A percentile compares a stretch with the other conserved stretches of the same genome.
These are phyloP conservation scores for Alternaria sp. DNA, from an alignment of 2,329 filamentous ascomycete genomes.

Conservation along the genomic window DNA sequence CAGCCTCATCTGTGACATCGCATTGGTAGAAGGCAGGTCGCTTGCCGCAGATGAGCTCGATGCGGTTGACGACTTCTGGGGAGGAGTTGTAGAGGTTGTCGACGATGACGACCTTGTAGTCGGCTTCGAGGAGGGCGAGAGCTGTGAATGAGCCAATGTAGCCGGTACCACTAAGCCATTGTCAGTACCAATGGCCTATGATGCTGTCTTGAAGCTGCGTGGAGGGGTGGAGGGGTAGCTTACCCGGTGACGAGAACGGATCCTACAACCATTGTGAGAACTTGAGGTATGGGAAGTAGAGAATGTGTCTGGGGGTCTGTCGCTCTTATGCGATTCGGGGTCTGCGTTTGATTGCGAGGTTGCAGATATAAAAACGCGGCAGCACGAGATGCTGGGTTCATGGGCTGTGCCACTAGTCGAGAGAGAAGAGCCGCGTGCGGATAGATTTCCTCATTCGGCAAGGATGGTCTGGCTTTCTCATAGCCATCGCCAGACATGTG, in stretches of 20 bases:
- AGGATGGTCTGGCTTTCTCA: background rate
- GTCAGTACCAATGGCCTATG: conserved; percentile 10
- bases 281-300: background rate
- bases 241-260: conserved; percentile 94
- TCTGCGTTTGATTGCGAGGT: conserved; percentile 14
- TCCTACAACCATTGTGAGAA: conserved; percentile 72
- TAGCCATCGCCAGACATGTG: background rate
- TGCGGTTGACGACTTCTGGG: conserved; percentile 87
- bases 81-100: conserved; percentile 99
- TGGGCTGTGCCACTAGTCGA: conserved; percentile 19
- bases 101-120: conserved; percentile 94
- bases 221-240: conserved; percentile 45
- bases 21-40: conserved; percentile 82
- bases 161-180: conserved; percentile 78
- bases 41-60: conserved; percentile 91
- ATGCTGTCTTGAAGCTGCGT: conserved; percentile 1
- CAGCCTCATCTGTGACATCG: conserved; percentile 86
- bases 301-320: background rate
- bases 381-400: conserved; percentile 19
- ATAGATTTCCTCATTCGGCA: conserved; percentile 22
- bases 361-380: conserved; percentile 26
- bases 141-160: conserved; percentile 99
- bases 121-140: conserved; percentile 88
- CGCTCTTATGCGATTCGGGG: background rate
- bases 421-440: conserved; percentile 17